A percentile compares a stretch with the other conserved stretches of the same genome.
Conservation (phyloP, 139 green algal species). For the Coelastrella sp. region DNA sequence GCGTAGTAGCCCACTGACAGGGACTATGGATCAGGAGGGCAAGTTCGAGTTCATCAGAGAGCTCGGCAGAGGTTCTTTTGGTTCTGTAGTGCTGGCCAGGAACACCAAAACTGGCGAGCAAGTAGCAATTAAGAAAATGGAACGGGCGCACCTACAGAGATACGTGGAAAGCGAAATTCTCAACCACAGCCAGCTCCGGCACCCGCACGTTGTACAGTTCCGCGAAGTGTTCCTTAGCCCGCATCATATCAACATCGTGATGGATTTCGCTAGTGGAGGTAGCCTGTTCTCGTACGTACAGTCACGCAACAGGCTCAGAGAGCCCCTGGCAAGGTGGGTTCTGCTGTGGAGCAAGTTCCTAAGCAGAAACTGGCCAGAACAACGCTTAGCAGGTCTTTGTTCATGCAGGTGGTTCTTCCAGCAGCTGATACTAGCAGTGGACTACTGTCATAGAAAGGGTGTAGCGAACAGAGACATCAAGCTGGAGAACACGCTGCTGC, state of each 20-base stretch:
- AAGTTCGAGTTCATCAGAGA: constrained; percentile 39
- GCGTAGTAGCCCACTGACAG: neutral
- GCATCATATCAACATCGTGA: constrained; percentile 81
- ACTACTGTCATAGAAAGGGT: constrained; percentile 90
- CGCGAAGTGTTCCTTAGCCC: constrained; percentile 88
- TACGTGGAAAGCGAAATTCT: constrained; percentile 84
- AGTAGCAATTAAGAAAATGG: constrained; percentile 52
- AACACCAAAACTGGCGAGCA: constrained; percentile 32
- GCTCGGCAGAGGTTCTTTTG: constrained; percentile 36
- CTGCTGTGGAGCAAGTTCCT: constrained; percentile 53
- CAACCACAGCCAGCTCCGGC: constrained; percentile 92
- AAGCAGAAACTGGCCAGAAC: too few relatives aligned
- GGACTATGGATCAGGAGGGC: constrained; percentile 20
- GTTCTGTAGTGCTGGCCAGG: constrained; percentile 34
- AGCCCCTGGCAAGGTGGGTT: constrained; percentile 64
- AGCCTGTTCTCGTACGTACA: constrained; percentile 91
- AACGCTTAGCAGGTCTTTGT: neutral
- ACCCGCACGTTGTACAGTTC: constrained; percentile 97
- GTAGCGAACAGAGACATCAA: constrained; percentile 95
- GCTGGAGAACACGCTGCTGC: constrained; percentile 97
- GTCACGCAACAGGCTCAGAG: constrained; percentile 54
- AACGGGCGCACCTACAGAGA: constrained; percentile 44
- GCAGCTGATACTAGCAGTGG: constrained; percentile 95
- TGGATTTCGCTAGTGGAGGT: constrained; percentile 94
- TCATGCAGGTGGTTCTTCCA: constrained; percentile 94